Conservation (phyloP, 345 rosid species). For the Eucalyptus microcorys region DNA sequence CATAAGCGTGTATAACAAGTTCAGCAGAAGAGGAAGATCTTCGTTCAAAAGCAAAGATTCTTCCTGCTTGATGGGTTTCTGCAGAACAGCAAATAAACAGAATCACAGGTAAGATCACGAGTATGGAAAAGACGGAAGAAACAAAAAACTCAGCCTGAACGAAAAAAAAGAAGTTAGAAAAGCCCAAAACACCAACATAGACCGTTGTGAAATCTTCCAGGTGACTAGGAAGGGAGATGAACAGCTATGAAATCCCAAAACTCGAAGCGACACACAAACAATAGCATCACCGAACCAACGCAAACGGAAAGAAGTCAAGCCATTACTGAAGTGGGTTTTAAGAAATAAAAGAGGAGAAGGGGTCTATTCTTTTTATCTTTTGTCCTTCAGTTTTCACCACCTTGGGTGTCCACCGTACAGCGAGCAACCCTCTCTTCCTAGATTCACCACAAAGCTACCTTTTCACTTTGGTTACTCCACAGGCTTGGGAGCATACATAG, state of each 20-base stretch:
- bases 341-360: neutral
- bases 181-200: neutral
- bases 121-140: neutral
- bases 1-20: neutral
- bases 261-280: neutral
- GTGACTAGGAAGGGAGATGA: neutral
- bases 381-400: neutral
- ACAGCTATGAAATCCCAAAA: neutral
- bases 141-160: neutral
- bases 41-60: neutral
- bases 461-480: neutral
- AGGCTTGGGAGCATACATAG: neutral
- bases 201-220: neutral
- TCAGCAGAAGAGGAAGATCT: neutral
- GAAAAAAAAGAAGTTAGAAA: neutral
- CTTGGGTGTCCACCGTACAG: neutral
- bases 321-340: neutral
- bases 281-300: neutral
- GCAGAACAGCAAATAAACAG: neutral
- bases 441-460: neutral
- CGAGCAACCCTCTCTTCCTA: neutral
- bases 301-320: neutral
- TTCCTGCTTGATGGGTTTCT: neutral
- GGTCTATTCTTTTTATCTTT: neutral
- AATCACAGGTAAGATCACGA: neutral